phyloP scores from a whole-genome alignment of 2,329 filamentous ascomycete species.

The Aspergillus sp. region DNA sequence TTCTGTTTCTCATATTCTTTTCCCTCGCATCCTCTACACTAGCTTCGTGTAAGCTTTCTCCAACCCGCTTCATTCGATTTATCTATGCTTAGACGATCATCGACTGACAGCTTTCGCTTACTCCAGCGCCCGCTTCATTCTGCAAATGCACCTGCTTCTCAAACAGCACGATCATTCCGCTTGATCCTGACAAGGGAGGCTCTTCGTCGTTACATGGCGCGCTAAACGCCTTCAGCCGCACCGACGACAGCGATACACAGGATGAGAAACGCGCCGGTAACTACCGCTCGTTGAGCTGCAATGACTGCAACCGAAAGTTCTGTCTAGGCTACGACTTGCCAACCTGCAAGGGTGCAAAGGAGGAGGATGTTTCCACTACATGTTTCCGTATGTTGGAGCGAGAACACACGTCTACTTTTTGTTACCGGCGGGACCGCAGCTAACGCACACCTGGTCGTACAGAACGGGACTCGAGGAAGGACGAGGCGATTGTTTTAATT shows the following conservation, averaged over 20 bases:
- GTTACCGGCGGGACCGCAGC: background rate
- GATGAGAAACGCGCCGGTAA: slow-evolving; percentile 31
- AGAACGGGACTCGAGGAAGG: slow-evolving; percentile 68
- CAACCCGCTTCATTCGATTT: background rate
- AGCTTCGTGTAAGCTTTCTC: slow-evolving; percentile 24
- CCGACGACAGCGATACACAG: slow-evolving; percentile 15
- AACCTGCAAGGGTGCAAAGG: slow-evolving; percentile 61
- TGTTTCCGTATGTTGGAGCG: slow-evolving; percentile 58
- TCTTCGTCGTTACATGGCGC: slow-evolving; percentile 22
- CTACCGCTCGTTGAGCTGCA: slow-evolving; percentile 54
- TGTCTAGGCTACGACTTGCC: slow-evolving; percentile 63
- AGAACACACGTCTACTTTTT: background rate
- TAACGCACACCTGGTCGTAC: slow-evolving; percentile 12
- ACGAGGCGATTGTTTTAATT: slow-evolving; percentile 64
- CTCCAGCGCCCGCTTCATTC: slow-evolving; percentile 57
- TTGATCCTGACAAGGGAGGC: slow-evolving; percentile 46
- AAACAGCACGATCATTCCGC: slow-evolving; percentile 67
- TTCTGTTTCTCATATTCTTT: slow-evolving; percentile 27
- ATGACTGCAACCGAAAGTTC: slow-evolving; percentile 67
- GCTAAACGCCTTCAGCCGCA: slow-evolving; percentile 22
- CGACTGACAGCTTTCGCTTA: slow-evolving; percentile 1
- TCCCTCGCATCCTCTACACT: slow-evolving; percentile 29
- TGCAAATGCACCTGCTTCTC: slow-evolving; percentile 71
- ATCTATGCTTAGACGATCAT: background rate
- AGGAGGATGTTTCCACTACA: slow-evolving; percentile 64